These are phyloP conservation scores for Boletus insuetus DNA, from an alignment of 768 basidiomycete genomes.

Conservation along the genomic window DNA sequence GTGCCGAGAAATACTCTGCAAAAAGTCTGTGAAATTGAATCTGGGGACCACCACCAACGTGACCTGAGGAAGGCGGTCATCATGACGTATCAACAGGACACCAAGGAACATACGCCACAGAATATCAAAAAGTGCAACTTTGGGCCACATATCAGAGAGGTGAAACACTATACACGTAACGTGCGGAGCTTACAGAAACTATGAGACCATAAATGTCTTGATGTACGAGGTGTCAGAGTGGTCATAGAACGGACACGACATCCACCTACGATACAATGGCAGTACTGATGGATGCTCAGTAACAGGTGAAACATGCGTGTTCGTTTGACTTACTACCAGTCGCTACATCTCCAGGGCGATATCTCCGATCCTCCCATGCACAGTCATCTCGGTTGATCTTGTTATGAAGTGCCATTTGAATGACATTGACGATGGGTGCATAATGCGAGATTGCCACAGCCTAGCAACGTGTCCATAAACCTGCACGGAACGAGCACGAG, in stretches of 20 bases:
- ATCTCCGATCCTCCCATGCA: slow-evolving; percentile 38
- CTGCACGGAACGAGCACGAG: background rate
- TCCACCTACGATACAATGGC: slow-evolving; percentile 57
- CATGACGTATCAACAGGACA: background rate
- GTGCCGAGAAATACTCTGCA: slow-evolving; percentile 58
- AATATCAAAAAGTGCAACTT: slow-evolving; percentile 56
- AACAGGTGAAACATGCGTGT: background rate
- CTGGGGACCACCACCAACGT: slow-evolving; percentile 58
- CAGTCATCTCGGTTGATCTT: slow-evolving; percentile 39
- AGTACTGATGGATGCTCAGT: slow-evolving; percentile 38
- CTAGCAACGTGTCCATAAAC: slow-evolving; percentile 28
- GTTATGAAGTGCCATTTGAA: slow-evolving; percentile 57
- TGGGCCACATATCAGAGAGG: slow-evolving; percentile 5
- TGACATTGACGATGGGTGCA: slow-evolving; percentile 57
- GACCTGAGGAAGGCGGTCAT: slow-evolving; percentile 36
- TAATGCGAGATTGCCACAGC: slow-evolving; percentile 70
- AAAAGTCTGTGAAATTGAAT: slow-evolving; percentile 60
- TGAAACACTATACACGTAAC: background rate
- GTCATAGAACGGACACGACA: background rate
- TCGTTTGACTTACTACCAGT: slow-evolving; percentile 47
- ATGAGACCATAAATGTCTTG: slow-evolving; percentile 62
- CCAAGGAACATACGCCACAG: slow-evolving; percentile 41
- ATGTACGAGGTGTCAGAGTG: slow-evolving; percentile 12
- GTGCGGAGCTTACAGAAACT: slow-evolving; percentile 42
- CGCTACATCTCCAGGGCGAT: slow-evolving; percentile 54